Base-by-base conservation (phyloP, 768 basidiomycete genomes). In the Suillus decipiens region DNA sequence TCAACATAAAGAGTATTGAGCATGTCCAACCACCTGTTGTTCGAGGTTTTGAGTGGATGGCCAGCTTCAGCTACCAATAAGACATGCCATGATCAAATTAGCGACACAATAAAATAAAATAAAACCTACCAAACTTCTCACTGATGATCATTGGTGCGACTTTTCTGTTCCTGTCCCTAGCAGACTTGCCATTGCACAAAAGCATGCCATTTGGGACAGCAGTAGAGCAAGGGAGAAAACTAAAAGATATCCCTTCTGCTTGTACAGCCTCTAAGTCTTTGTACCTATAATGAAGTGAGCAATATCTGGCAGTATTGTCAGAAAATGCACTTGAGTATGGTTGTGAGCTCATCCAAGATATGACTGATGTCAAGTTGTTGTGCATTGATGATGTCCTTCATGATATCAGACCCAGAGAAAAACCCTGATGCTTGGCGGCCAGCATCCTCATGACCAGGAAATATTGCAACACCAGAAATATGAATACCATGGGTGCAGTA, bases 391-490 rank as follows among this genome's bases (percentile, higher is more conserved):
- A n/a, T n/a, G n/a, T n/a, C n/a, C n/a, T n/a, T n/a, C n/a, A n/a
- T n/a, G n/a, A n/a, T n/a, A n/a, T n/a, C 14, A n/a, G 47, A 60
- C 36, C 59, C 59, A 33, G 22, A 34, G 45, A 34, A 60, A 45
- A 60, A 48, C 17, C 59, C 59, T 24, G 41, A 28, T 14, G 47
- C 33, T 50, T 60, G 59, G 39, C n/a, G 59, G 14, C 45, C 34
- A 22, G 33, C 47, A 24, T 60, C 59, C 59, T 60, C 28, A 31
- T 34, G n/a, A 22, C 60, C 60, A 24, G 34, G 48, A 50, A 50
- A 50, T 31, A 61, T 61, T 19, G 34, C 24, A 34, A 61, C 48
- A 36, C 60, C 60, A 37, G 39, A 51, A 4, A 51, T 28, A 43
- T 61, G 60, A 22, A 61, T 24, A 17, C 34, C 28, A 37, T 61